Evolutionary conservation across 1,139 yeast species (phyloP), one percentile per base, ranked within the genome.

Genomic region (Saccharomycopsis crataegensis): DNA sequence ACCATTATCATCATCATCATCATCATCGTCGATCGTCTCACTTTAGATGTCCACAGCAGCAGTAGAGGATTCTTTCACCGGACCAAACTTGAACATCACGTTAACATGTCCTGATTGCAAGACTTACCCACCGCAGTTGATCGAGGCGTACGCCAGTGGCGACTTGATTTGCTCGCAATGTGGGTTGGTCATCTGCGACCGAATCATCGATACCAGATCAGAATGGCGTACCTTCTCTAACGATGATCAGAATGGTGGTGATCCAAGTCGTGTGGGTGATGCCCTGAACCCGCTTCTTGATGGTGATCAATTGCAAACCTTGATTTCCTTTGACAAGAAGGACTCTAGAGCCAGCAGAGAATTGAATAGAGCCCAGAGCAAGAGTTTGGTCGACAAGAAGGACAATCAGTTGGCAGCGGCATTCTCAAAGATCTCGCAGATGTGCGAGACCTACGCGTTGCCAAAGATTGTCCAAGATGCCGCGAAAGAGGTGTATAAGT

Each of bases 201-300:
- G 95, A 60, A 86, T 93, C 53, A 96, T 93, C 38, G 99, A 93
- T 66, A 91, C 96, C 6, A 77, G 99, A 62, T 88, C 96, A 1
- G 99, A 93, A 74, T 93, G 99, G 99, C 87, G 99, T 75, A 93
- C 99, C 1, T 93, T 93, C 70, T 46, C 53, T 6, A 93, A 93
- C 67, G 99, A 93, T 68, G 99, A 93, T 67, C 98, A 91, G 70
- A 94, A 93, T 61, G 96, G 96, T 62, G 98, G 90, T 66, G 99
- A 93, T 68, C 99, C 99, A 3, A 85, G 95, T 62, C 98, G 99
- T 86, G 99, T 93, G 60, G 99, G 99, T 68, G 98, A 91, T 65
- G 98, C 98, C 2, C 86, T 94, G n/a, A 91, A 91, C 66, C 97
- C 98, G 12, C 72, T 91, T 58, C 75, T 94, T 62, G 98, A 91